Conservation (phyloP, 345 rosid species). For the Lumnitzera racemosa region DNA sequence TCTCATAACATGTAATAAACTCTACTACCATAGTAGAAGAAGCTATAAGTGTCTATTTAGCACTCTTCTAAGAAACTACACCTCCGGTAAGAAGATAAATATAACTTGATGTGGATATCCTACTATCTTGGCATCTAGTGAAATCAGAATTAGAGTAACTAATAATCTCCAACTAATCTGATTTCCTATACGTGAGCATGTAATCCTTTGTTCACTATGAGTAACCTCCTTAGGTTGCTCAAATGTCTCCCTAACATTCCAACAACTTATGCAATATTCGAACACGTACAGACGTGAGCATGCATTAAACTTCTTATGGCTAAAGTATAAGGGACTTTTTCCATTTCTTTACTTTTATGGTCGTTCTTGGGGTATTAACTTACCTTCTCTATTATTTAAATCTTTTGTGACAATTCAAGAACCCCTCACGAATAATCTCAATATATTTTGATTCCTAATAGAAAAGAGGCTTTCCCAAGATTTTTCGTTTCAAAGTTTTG, state of each 20-base stretch:
- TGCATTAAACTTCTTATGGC: constrained; percentile 1
- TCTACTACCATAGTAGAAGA: constrained; percentile 8
- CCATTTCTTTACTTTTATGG: no score
- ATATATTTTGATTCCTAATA: no score
- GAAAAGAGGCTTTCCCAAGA: no score
- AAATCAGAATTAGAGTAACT: constrained; percentile 6
- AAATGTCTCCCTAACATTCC: neutral
- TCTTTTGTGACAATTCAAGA: no score
- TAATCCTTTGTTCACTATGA: neutral
- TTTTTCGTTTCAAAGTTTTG: no score
- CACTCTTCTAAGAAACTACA: constrained; percentile 8
- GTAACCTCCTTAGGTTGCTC: neutral
- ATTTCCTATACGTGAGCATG: no score
- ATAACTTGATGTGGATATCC: constrained; percentile 1
- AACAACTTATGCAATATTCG: neutral
- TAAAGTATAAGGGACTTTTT: no score
- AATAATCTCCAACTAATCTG: no score
- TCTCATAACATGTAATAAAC: no score
- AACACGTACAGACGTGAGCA: neutral
- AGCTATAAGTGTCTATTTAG: constrained; percentile 1
- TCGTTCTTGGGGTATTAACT: no score
- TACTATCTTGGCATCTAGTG: neutral
- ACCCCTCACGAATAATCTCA: no score
- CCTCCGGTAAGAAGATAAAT: constrained; percentile 4
- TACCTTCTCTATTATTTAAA: no score